Evolutionary conservation across 169 alveolate species (phyloP), one percentile per base, ranked within the genome.

Genomic region (Cryptosporidium canis): DNA sequence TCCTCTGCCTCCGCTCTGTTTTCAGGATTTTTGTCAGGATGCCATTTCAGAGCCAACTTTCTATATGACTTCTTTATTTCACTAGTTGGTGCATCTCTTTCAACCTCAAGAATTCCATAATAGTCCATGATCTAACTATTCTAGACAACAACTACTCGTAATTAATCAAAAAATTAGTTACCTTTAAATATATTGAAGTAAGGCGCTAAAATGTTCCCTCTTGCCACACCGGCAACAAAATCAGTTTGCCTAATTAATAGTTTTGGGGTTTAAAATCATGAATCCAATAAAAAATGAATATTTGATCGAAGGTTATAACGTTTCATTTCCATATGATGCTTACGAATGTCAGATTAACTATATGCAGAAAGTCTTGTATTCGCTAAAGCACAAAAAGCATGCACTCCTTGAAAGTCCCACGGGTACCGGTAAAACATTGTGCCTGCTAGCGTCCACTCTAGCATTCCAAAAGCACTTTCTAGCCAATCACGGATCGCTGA

Each of bases 351-450:
- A 96, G 90, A 82, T 64, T 71, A 72, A 92, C 33, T 93, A 93
- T 66, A 95, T 95, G 96, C 83, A 92, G 85, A 82, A 92, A 37
- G 96, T 96, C 8, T 91, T 94, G 3, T 91, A 94, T 85, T 90
- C 96, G 41, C 85, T 95, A 14, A 71, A 91, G 67, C 64, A 90
- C 44, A 92, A 92, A 14, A 66, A 95, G 47, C 95, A 96, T 85
- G 99, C 98, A 18, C 94, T 96, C 51, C 85, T 97, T 21, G 99
- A 97, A 91, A 95, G 98, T 1, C 99, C 99, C 5, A 97, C 99
- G 6, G 99, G 99, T 12, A 97, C 99, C 29, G 99, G 99, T 2
- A 97, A 97, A 85, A 97, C 99, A 21, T 51, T 97, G 44, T 94
- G 98, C 66, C 91, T 97, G 33, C 85, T 97, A n/a, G 96, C 98